A percentile compares a stretch with the other conserved stretches of the same genome.
Evolutionary conservation across 768 basidiomycete genomes (phyloP).

Genomic region (Favolaschia claudopus): DNA sequence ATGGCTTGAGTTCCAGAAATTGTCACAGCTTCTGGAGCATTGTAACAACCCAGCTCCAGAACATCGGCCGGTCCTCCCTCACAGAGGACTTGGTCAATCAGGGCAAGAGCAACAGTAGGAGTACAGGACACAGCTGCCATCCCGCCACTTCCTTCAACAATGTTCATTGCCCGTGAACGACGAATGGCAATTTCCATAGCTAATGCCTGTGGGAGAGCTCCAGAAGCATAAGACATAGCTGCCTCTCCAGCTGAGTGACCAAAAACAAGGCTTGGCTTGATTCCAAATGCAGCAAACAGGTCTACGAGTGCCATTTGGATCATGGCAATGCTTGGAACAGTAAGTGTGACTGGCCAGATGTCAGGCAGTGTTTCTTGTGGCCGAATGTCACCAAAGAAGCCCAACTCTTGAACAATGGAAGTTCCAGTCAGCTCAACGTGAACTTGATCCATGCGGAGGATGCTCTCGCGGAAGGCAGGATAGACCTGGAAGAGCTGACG

Average conservation of each 20-base stretch:
- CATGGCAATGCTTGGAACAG: constrained; percentile 48
- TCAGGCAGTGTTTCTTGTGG: constrained; percentile 24
- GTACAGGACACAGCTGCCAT: constrained; percentile 55
- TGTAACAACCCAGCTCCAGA: constrained; percentile 52
- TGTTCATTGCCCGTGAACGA: constrained; percentile 43
- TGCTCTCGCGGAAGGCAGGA: constrained; percentile 45
- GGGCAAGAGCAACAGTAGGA: constrained; percentile 31
- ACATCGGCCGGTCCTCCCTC: constrained; percentile 8
- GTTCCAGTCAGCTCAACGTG: constrained; percentile 38
- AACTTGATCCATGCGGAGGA: constrained; percentile 46
- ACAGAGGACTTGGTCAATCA: constrained; percentile 30
- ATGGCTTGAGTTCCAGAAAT: constrained; percentile 40
- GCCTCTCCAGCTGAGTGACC: constrained; percentile 59
- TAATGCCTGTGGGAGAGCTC: constrained; percentile 45
- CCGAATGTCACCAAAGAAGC: constrained; percentile 39
- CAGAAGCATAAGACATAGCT: constrained; percentile 50
- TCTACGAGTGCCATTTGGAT: constrained; percentile 55
- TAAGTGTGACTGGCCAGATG: constrained; percentile 44
- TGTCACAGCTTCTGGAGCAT: constrained; percentile 44
- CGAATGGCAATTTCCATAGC: constrained; percentile 52
- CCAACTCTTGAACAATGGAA: constrained; percentile 44
- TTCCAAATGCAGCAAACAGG: constrained; percentile 41
- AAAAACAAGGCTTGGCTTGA: constrained; percentile 45
- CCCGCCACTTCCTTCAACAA: constrained; percentile 41
- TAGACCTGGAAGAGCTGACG: constrained; percentile 43